Percentiles rank a stretch among this genome's conserved stretches.
phyloP scores from a whole-genome alignment of 2,329 filamentous ascomycete species.

The Botryotinia narcissicola region DNA sequence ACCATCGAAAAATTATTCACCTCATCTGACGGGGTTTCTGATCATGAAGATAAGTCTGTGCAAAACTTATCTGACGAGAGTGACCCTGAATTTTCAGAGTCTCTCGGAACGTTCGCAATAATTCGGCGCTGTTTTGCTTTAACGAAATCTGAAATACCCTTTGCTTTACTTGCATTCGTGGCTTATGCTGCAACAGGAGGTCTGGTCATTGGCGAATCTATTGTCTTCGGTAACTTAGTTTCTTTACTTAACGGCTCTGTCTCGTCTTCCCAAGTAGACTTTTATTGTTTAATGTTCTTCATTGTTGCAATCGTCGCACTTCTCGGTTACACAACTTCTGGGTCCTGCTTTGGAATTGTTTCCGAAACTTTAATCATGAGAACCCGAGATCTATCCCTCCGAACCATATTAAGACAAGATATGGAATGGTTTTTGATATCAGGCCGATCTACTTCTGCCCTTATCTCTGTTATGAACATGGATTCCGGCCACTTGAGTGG shows the following conservation, averaged over 20 bases:
- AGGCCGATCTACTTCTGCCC: slow-evolving; percentile 56
- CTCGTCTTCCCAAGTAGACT: neutral
- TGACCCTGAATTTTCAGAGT: neutral
- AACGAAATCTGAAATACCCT: neutral
- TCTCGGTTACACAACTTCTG: slow-evolving; percentile 59
- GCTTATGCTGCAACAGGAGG: neutral
- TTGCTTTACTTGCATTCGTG: neutral
- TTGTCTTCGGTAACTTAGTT: neutral
- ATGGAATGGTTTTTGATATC: slow-evolving; percentile 69
- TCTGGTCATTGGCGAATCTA: neutral
- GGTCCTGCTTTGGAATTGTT: slow-evolving; percentile 51
- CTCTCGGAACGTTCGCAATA: neutral
- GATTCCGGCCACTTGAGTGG: slow-evolving; percentile 63
- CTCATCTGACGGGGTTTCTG: neutral
- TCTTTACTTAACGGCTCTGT: neutral
- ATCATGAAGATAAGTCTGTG: neutral
- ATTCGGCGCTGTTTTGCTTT: neutral
- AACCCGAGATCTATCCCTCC: slow-evolving; percentile 62
- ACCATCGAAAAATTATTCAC: neutral
- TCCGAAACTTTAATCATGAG: slow-evolving; percentile 63
- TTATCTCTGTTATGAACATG: slow-evolving; percentile 67
- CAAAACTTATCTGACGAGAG: neutral
- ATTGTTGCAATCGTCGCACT: slow-evolving; percentile 49
- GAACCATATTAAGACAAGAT: slow-evolving; percentile 63
- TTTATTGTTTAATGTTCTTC: neutral